A percentile compares a stretch with the other conserved stretches of the same genome.
Evolutionary conservation across 2,329 filamentous ascomycete species (phyloP).

Genomic region (Sarocladium strictum): DNA sequence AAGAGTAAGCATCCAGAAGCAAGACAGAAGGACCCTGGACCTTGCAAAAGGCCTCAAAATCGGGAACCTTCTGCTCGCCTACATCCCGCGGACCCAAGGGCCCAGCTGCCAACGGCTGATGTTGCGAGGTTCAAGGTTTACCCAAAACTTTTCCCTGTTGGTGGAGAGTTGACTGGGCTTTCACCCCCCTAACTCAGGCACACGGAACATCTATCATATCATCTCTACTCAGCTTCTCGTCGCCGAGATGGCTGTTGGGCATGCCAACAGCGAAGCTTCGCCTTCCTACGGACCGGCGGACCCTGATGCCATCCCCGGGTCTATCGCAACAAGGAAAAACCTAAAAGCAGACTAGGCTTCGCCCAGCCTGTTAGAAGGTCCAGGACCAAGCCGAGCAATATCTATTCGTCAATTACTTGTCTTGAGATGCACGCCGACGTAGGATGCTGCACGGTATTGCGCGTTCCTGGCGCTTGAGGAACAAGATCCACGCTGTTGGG

Average conservation of each 20-base stretch:
- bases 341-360: neutral
- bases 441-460: neutral
- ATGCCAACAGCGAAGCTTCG: neutral
- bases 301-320: slow-evolving; percentile 1
- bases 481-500: neutral
- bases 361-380: neutral
- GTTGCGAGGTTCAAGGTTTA: slow-evolving; percentile 1
- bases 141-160: neutral
- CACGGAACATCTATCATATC: neutral
- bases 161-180: neutral
- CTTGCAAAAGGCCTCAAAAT: neutral
- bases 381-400: neutral
- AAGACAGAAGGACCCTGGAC: neutral
- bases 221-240: neutral
- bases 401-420: neutral
- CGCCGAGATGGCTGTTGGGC: neutral
- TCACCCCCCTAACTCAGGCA: neutral
- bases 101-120: slow-evolving; percentile 1
- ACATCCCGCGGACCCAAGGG: slow-evolving; percentile 2
- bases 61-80: slow-evolving; percentile 3
- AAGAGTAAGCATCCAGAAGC: neutral
- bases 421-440: neutral
- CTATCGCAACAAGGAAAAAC: neutral
- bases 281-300: slow-evolving; percentile 3
- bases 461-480: neutral